A percentile compares a stretch with the other conserved stretches of the same genome.
Conservation (phyloP, 2,329 filamentous ascomycete genomes). For the Nothomitra cinnamomea region DNA sequence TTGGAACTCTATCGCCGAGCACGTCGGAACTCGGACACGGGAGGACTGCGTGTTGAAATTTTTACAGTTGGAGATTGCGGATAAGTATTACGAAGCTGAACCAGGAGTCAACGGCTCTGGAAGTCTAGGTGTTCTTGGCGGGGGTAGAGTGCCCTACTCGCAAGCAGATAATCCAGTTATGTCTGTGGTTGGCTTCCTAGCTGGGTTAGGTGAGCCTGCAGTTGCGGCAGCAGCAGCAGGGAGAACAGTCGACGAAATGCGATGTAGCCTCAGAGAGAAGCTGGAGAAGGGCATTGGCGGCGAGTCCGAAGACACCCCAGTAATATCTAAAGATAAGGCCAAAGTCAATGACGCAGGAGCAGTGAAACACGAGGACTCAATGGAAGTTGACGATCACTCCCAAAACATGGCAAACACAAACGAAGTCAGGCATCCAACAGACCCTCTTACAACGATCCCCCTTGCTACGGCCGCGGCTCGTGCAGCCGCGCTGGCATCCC, state of each 20-base stretch:
- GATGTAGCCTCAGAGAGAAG: conserved; percentile 59
- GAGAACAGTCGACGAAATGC: conserved; percentile 74
- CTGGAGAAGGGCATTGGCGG: conserved; percentile 45
- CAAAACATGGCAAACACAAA: conserved; percentile 8
- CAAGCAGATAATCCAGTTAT: conserved; percentile 92
- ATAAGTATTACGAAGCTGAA: conserved; percentile 83
- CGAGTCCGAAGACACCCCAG: conserved; percentile 20
- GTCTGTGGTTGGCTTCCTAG: conserved; percentile 88
- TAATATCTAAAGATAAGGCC: background rate
- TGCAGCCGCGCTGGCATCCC: conserved; percentile 73
- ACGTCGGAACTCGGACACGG: conserved; percentile 77
- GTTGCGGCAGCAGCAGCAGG: conserved; percentile 83
- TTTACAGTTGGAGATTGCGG: conserved; percentile 88
- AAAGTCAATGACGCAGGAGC: conserved; percentile 1
- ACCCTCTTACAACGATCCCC: conserved; percentile 54
- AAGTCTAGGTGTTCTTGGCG: conserved; percentile 48
- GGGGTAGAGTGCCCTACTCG: conserved; percentile 74
- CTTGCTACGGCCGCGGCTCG: conserved; percentile 76
- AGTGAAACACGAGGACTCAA: conserved; percentile 38
- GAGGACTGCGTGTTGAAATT: conserved; percentile 98
- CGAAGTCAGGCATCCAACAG: background rate
- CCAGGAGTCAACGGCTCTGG: conserved; percentile 40
- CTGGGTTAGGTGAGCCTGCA: conserved; percentile 74
- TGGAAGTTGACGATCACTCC: conserved; percentile 40
- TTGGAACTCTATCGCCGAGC: conserved; percentile 83